Percentiles rank a stretch among this genome's conserved stretches.
phyloP scores from a whole-genome alignment of 2,329 filamentous ascomycete genomes.

The Trichoderma gracile region DNA sequence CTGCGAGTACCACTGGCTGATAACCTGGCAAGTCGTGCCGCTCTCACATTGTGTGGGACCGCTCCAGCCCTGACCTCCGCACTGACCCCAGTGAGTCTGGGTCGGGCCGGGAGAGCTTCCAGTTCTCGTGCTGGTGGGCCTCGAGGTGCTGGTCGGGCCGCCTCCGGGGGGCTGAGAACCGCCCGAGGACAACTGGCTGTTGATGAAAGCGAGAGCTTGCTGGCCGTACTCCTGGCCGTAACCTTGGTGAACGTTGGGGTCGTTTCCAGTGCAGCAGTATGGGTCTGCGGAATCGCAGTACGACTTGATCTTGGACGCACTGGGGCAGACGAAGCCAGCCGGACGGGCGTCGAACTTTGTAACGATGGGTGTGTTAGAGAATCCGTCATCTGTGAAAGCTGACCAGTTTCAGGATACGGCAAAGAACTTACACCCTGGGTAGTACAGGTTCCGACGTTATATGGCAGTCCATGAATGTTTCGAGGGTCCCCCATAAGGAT shows the following conservation, averaged over 20 bases:
- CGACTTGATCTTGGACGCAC: slow-evolving; percentile 55
- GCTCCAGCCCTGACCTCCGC: slow-evolving; percentile 36
- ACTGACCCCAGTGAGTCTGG: slow-evolving; percentile 40
- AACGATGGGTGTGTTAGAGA: background rate
- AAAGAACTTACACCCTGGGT: slow-evolving; percentile 53
- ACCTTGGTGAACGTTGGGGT: slow-evolving; percentile 60
- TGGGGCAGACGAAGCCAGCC: slow-evolving; percentile 58
- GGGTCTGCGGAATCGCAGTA: slow-evolving; percentile 66
- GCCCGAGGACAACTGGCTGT: slow-evolving; percentile 38
- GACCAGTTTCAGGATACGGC: too few relatives aligned
- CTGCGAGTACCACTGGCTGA: slow-evolving; percentile 46
- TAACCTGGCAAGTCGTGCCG: slow-evolving; percentile 41
- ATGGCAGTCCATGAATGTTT: slow-evolving; percentile 55
- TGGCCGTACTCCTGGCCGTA: slow-evolving; percentile 64
- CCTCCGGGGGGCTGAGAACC: background rate
- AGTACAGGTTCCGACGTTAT: slow-evolving; percentile 49
- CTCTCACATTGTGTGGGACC: slow-evolving; percentile 37
- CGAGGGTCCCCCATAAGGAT: slow-evolving; percentile 67
- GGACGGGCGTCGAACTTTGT: slow-evolving; percentile 61
- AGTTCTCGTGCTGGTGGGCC: background rate
- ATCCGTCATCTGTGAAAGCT: background rate
- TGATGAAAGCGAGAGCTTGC: slow-evolving; percentile 61
- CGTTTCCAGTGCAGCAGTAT: slow-evolving; percentile 66
- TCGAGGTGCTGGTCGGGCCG: background rate
- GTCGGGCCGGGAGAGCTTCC: background rate